phyloP scores from a whole-genome alignment of 2,329 filamentous ascomycete species.

The Blastomyces gilchristii region DNA sequence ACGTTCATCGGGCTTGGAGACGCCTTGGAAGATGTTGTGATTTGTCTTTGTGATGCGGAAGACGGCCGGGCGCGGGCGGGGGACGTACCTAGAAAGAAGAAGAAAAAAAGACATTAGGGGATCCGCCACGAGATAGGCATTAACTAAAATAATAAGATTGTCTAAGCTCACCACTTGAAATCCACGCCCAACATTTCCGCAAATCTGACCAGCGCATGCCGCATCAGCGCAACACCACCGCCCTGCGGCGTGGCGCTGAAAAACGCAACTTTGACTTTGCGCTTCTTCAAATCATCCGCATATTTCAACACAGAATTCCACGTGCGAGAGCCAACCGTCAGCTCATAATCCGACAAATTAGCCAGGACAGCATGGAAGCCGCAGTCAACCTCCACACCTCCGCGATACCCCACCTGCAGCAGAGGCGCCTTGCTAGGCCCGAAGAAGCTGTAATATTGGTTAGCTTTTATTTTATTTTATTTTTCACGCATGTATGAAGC shows the following conservation, averaged over 20 bases:
- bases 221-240: constrained; percentile 74
- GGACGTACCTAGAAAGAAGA: constrained; percentile 48
- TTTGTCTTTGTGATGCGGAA: constrained; percentile 80
- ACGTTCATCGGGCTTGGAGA: constrained; percentile 55
- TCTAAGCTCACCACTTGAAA: constrained; percentile 55
- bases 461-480: constrained; percentile 7
- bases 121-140: background rate
- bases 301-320: constrained; percentile 58
- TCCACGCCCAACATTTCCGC: constrained; percentile 57
- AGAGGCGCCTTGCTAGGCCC: constrained; percentile 62
- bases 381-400: constrained; percentile 60
- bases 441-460: constrained; percentile 47
- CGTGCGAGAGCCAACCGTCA: constrained; percentile 51
- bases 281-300: constrained; percentile 51
- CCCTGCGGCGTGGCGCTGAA: constrained; percentile 73
- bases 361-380: constrained; percentile 54
- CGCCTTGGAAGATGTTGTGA: constrained; percentile 80
- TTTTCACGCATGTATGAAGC: no score
- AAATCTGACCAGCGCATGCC: constrained; percentile 66
- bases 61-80: constrained; percentile 66
- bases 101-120: background rate
- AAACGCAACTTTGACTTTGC: constrained; percentile 61
- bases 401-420: constrained; percentile 54
- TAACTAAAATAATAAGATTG: background rate
- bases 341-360: constrained; percentile 47